Base-by-base conservation (phyloP, 805 yeast species). In the Saccharomycopsis sp. region DNA sequence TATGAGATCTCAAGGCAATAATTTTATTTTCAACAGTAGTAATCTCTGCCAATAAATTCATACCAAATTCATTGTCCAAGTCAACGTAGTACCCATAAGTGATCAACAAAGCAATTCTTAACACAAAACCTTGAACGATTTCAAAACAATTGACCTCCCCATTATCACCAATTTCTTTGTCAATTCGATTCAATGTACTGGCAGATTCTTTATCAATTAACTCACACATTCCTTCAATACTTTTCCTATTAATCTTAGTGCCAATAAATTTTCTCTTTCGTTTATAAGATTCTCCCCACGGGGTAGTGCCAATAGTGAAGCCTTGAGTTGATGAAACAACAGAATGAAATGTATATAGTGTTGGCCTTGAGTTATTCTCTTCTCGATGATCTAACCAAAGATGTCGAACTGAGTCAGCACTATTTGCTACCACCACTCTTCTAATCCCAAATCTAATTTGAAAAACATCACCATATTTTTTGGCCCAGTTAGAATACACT, bases 281-380 rank as follows among this genome's bases (percentile, higher is more conserved):
- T 40, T 64, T 59, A 51, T 64, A 79, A 2, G 74, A 62, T 0
- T 57, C 60, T 1, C 81, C 74, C 47, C 65, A 70, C 1, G 85
- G 85, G 0, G 84, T 79, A 1, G 84, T 75, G 0, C 86, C 86
- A 14, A 80, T 66, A 0, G 86, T 80, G 52, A 70, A 75, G 0
- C 81, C 77, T 44, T 72, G 77, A 0, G 74, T 67, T 20, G 66
- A 60, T 0, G 82, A 70, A 35, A 82, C 65, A 2, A 82, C 67
- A 16, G 68, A 63, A 60, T 85, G 93, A 61, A 85, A 84, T 1
- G 88, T 81, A 58, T 74, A 75, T 43, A 73, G 65, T 17, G 68
- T 60, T 0, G 93, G 93, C 34, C 94, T 64, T 1, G 90, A 83
- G 53, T 76, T 79, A 48, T 74, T 75, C 2, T 79, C 73, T 27